Evolutionary conservation across 2,329 filamentous ascomycete species (phyloP), one percentile per base, ranked within the genome.

Genomic region (Blastomyces percursus): DNA sequence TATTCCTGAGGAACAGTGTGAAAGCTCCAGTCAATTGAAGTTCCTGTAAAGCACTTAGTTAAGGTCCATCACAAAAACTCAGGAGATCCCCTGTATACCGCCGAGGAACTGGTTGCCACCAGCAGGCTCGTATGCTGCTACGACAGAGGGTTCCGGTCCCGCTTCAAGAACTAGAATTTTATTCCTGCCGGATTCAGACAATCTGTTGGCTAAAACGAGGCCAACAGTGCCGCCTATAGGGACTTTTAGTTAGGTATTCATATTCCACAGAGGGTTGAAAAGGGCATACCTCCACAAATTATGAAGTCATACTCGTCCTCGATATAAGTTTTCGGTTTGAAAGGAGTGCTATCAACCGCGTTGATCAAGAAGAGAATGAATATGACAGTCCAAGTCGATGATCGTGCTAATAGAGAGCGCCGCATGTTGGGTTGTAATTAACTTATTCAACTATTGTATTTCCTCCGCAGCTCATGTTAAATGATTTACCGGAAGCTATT

Each of bases 1-100:
- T 48, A 48, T 30, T 61, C 54, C 44, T 64, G 61, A 35, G 64
- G 59, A 24, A 64, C 21, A 3, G 71, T 73, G 2, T 65, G 50
- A 42, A 72, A 67, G 1, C 64, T 68, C 71, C 70, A 74, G 54
- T 74, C 71, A 30, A 74, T 66, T 3, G 67, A 61, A 14, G 67
- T 71, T n/a, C 61, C 65, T 66, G n/a, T n/a, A 38, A 55, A 50
- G 27, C 19, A 21, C 5, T 50, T 59, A 58, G 55, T 14, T 46
- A 40, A 38, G 16, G 35, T 61, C 35, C 44, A 46, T 40, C 2
- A 19, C 35, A 38, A 44, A 42, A 40, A 16, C 24, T 4, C 46
- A 35, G 19, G 24, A 14, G 19, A 50, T 19, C 14, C 19, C 12
- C 35, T 14, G 62, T 52, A 62, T 61, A 21, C 70, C 67, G 61